Evolutionary conservation across 306 rosid species (phyloP).

Genomic region (Ammopiptanthus mongolicus): DNA sequence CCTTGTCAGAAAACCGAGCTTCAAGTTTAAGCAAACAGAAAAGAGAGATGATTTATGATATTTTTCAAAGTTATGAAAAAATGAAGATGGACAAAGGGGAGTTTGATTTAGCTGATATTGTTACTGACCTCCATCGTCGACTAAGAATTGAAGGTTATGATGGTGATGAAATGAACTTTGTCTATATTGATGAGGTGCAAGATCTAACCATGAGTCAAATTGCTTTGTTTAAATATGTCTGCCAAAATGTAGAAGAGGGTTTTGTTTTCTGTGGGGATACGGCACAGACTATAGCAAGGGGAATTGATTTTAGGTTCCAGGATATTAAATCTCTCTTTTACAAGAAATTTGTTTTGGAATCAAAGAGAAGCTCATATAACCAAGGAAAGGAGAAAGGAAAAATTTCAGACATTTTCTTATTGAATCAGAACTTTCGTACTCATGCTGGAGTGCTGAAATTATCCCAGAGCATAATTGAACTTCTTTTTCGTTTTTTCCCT

Average conservation of each 20-base stretch:
- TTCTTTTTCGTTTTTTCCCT: conserved; percentile 62
- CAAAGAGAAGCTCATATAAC: conserved; percentile 9
- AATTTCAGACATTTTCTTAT: conserved; percentile 38
- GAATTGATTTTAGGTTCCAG: conserved; percentile 73
- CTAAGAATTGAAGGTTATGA: conserved; percentile 33
- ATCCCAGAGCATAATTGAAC: conserved; percentile 63
- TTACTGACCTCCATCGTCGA: conserved; percentile 53
- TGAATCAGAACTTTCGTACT: conserved; percentile 68
- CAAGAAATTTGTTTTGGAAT: conserved; percentile 47
- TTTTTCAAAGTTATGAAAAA: conserved; percentile 60
- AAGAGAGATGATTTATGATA: conserved; percentile 50
- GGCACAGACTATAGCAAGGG: conserved; percentile 77
- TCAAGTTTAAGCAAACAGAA: conserved; percentile 39
- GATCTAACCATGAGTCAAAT: conserved; percentile 79
- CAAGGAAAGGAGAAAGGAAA: conserved; percentile 39
- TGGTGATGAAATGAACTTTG: conserved; percentile 55
- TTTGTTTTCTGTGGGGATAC: conserved; percentile 85
- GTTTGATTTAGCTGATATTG: conserved; percentile 74
- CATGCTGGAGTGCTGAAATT: conserved; percentile 68
- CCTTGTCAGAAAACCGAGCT: conserved; percentile 37
- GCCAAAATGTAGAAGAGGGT: conserved; percentile 70
- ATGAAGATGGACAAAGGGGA: conserved; percentile 59
- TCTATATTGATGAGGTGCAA: conserved; percentile 81
- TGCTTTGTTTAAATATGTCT: conserved; percentile 58
- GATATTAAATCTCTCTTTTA: conserved; percentile 60